These are phyloP conservation scores for Trypanosoma grayi DNA, from an alignment of 208 protist species.

Conservation along the genomic window DNA sequence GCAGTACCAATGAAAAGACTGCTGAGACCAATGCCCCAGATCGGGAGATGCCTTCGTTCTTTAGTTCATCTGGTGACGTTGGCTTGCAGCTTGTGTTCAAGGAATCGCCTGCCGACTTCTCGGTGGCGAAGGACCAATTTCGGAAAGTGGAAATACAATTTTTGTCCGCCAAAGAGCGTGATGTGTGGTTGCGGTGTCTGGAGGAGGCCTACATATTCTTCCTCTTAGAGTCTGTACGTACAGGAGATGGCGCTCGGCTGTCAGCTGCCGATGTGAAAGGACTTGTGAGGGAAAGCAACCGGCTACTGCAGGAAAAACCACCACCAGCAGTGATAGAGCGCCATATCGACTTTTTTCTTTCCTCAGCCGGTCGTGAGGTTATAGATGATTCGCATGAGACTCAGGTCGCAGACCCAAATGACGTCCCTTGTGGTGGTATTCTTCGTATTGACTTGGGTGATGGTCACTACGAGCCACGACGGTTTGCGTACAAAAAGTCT, in stretches of 20 bases:
- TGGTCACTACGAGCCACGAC: constrained; percentile 13
- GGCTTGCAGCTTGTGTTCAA: constrained; percentile 50
- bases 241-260: constrained; percentile 15
- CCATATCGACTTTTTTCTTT: constrained; percentile 71
- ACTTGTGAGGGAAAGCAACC: constrained; percentile 9
- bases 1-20: not conserved
- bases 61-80: constrained; percentile 48
- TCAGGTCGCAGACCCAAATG: not conserved
- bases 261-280: constrained; percentile 11
- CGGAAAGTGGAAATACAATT: constrained; percentile 43
- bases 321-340: constrained; percentile 15
- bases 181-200: constrained; percentile 46
- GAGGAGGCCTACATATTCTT: constrained; percentile 41
- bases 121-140: constrained; percentile 20
- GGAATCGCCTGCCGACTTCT: constrained; percentile 2
- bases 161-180: constrained; percentile 38
- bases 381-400: not conserved
- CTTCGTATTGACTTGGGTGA: constrained; percentile 17
- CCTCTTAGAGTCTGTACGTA: constrained; percentile 56
- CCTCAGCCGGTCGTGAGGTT: constrained; percentile 11
- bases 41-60: not conserved
- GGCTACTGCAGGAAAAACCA: constrained; percentile 14
- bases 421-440: constrained; percentile 19
- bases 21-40: not conserved
- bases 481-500: constrained; percentile 17